Base-by-base conservation (phyloP, 305 asterid species). In the Fraxinus nigra region DNA sequence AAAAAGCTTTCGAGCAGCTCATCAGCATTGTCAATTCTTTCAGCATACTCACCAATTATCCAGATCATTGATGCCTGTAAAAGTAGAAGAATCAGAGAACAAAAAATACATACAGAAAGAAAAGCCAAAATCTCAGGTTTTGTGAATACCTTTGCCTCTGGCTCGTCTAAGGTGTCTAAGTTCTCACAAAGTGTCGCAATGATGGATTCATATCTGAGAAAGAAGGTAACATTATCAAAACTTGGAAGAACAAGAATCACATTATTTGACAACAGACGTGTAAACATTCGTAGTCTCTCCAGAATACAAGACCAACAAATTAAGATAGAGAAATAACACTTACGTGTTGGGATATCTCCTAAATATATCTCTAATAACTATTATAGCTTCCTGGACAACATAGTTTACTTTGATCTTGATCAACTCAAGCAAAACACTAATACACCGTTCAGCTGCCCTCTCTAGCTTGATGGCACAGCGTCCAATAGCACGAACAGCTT, bases 401-500 rank as follows among this genome's bases (percentile, higher is more conserved):
- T 97, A 97, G 85, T 97, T 97, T 26, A 97, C 98, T 97, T 97
- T 97, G 85, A 97, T 97, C 91, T 97, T 97, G 87, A 97, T 97
- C 93, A 97, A 89, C 93, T 97, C 99, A 85, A 97, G 98, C 85
- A 97, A 90, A 79, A 97, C 99, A 78, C 98, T 97, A 51, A 97
- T 95, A 83, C 99, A 97, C 69, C 99, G 97, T 85, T 97, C 99
- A 85, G 99, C 98, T 75, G 99, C 99, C 87, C 99, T 92, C 93
- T 97, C 98, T 82, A 97, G 90, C 94, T 97, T 97, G 91, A 97
- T 97, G 89, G 99, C 99, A 82, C 98, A 97, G 6, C 98, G 93
- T 79, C 98, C 99, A 89, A 97, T 97, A 84, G 99, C 99, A 87
- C 99, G 98, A 18, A 97, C 99, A 87, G 99, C 99, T 89, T 95